Conservation (phyloP, 1,284 basidiomycete species). For the Fomitopsis palustris region DNA sequence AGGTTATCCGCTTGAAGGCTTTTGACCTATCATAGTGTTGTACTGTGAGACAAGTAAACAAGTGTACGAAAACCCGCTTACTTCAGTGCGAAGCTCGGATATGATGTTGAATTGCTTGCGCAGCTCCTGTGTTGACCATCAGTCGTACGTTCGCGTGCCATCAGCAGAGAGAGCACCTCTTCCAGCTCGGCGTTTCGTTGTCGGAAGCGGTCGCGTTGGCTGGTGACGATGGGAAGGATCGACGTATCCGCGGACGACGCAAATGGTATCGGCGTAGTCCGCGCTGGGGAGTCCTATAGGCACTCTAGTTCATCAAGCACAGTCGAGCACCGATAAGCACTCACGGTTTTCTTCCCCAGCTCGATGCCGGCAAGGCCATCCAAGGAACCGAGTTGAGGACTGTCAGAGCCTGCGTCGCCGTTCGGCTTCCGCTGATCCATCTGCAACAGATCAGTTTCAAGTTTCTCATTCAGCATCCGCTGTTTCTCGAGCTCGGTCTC, state of each 20-base stretch:
- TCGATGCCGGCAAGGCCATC: constrained; percentile 69
- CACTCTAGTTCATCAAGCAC: constrained; percentile 1
- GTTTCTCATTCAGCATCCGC: constrained; percentile 76
- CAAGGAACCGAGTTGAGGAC: constrained; percentile 9
- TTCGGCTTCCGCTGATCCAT: constrained; percentile 57
- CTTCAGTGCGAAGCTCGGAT: constrained; percentile 84
- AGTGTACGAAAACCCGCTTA: constrained; percentile 43
- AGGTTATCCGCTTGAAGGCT: constrained; percentile 89
- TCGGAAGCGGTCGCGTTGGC: constrained; percentile 93
- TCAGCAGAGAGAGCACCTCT: constrained; percentile 51
- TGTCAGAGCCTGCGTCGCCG: constrained; percentile 21
- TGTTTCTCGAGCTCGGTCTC: constrained; percentile 76
- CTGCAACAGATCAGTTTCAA: constrained; percentile 88
- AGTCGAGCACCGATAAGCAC: neutral
- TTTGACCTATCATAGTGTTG: constrained; percentile 21
- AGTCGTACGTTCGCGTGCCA: neutral
- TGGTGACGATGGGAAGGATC: constrained; percentile 94
- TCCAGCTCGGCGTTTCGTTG: constrained; percentile 95
- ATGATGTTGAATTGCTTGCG: constrained; percentile 92
- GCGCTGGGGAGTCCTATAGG: constrained; percentile 40
- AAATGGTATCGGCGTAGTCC: constrained; percentile 65
- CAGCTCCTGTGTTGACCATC: constrained; percentile 60
- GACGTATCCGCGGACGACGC: constrained; percentile 80
- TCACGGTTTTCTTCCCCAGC: constrained; percentile 51
- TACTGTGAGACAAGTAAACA: neutral